A percentile compares a stretch with the other conserved stretches of the same genome.
These are phyloP conservation scores for Russula sp. DNA, from an alignment of 768 basidiomycete species.

Conservation along the genomic window DNA sequence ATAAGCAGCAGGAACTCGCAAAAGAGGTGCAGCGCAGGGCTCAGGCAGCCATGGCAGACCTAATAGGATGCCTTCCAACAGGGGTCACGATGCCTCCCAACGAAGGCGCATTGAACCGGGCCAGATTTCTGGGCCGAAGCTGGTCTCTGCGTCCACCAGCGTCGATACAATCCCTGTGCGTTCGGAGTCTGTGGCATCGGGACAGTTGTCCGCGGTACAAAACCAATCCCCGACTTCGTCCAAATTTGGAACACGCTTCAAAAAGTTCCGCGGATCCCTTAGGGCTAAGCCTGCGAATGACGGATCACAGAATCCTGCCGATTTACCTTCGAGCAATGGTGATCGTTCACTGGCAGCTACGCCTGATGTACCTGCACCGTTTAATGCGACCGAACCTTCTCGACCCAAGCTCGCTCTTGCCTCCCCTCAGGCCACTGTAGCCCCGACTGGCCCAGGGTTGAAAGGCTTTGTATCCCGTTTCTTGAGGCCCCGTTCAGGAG, in stretches of 20 bases:
- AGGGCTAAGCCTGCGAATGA: conserved; percentile 57
- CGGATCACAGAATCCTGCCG: conserved; percentile 45
- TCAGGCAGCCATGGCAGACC: conserved; percentile 41
- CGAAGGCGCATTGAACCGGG: conserved; percentile 39
- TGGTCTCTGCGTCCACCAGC: conserved; percentile 43
- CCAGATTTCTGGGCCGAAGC: conserved; percentile 43
- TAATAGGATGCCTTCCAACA: conserved; percentile 43
- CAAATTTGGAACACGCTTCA: conserved; percentile 71
- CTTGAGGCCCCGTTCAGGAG: conserved; percentile 42
- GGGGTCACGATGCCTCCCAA: conserved; percentile 32
- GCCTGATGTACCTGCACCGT: conserved; percentile 38
- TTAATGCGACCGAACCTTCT: conserved; percentile 51
- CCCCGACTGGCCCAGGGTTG: conserved; percentile 68
- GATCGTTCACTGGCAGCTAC: conserved; percentile 38
- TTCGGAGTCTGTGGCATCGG: conserved; percentile 31
- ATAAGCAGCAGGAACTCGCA: conserved; percentile 27
- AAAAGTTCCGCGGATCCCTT: conserved; percentile 65
- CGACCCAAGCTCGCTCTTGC: conserved; percentile 55
- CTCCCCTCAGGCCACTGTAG: conserved; percentile 67
- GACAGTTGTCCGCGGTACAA: conserved; percentile 27
- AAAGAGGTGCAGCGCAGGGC: conserved; percentile 26
- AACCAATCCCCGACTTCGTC: conserved; percentile 35
- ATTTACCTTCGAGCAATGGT: conserved; percentile 41
- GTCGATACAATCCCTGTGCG: conserved; percentile 38
- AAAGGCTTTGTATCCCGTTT: conserved; percentile 83